Conservation (phyloP, 2,329 filamentous ascomycete species). For the Epichloe gansuensis region DNA sequence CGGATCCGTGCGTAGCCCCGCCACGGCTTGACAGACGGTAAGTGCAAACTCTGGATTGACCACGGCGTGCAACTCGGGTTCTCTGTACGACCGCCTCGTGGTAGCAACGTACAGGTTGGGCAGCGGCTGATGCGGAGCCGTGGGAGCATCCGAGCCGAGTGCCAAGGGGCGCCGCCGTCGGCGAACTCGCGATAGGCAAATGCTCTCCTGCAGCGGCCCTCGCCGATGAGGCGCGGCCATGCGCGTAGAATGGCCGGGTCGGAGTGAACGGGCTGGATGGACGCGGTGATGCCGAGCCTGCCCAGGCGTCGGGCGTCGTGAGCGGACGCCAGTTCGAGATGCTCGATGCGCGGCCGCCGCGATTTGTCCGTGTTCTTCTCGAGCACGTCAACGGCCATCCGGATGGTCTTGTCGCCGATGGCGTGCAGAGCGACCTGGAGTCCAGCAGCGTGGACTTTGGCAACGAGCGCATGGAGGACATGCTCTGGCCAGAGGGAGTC, state of each 20-base stretch:
- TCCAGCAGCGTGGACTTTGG: slow-evolving; percentile 37
- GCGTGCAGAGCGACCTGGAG: slow-evolving; percentile 54
- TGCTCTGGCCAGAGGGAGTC: slow-evolving; percentile 43
- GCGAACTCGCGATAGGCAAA: slow-evolving; percentile 53
- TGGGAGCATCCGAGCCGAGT: slow-evolving; percentile 47
- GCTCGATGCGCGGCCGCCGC: slow-evolving; percentile 50
- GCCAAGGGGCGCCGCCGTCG: slow-evolving; percentile 41
- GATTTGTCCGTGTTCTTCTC: slow-evolving; percentile 28
- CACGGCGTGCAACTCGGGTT: slow-evolving; percentile 27
- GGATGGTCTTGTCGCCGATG: slow-evolving; percentile 49
- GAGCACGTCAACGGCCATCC: slow-evolving; percentile 44
- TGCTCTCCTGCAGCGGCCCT: slow-evolving; percentile 40
- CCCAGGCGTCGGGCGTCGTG: slow-evolving; percentile 46
- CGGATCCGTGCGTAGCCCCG: slow-evolving; percentile 41
- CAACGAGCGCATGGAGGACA: slow-evolving; percentile 41
- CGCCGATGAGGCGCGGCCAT: slow-evolving; percentile 46
- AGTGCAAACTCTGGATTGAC: slow-evolving; percentile 43
- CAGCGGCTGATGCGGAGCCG: slow-evolving; percentile 41
- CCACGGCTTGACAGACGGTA: slow-evolving; percentile 39
- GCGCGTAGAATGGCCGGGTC: slow-evolving; percentile 49
- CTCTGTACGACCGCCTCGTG: slow-evolving; percentile 41
- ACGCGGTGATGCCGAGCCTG: slow-evolving; percentile 46
- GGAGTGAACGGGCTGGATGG: slow-evolving; percentile 45
- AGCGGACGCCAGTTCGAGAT: slow-evolving; percentile 45
- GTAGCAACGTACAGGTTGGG: slow-evolving; percentile 48